phyloP scores from a whole-genome alignment of 495 filamentous ascomycete genomes.

The Hypoxylon lenormandii region DNA sequence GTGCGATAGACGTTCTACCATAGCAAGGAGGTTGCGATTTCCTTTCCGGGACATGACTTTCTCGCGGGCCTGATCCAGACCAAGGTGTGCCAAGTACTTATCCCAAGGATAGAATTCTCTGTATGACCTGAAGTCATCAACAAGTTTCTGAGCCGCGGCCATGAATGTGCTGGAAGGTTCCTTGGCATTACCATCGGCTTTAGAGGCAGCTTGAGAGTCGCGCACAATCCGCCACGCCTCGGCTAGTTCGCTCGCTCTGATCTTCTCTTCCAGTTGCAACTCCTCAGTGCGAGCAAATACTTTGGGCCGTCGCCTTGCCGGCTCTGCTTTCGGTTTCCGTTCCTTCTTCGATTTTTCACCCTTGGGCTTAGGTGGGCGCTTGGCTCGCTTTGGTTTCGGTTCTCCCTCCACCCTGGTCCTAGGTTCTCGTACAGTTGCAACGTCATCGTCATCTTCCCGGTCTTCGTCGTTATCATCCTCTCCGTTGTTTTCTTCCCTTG shows the following conservation, averaged over 20 bases:
- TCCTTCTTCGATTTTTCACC: slow-evolving; percentile 33
- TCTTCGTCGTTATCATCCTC: slow-evolving; percentile 50
- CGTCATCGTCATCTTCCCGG: slow-evolving; percentile 26
- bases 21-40: slow-evolving; percentile 73
- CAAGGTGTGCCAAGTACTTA: slow-evolving; percentile 75
- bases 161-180: slow-evolving; percentile 60
- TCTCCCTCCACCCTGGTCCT: neutral
- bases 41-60: slow-evolving; percentile 61
- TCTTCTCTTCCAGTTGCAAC: slow-evolving; percentile 45
- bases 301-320: slow-evolving; percentile 36
- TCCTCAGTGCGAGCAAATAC: slow-evolving; percentile 49
- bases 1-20: slow-evolving; percentile 73
- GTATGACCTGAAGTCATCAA: slow-evolving; percentile 82
- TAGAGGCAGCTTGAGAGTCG: slow-evolving; percentile 12
- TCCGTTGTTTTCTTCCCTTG: slow-evolving; percentile 55
- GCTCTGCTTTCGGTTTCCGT: slow-evolving; percentile 19
- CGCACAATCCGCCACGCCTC: slow-evolving; percentile 45
- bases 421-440: slow-evolving; percentile 6
- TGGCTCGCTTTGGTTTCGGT: slow-evolving; percentile 22
- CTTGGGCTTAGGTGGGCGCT: slow-evolving; percentile 33
- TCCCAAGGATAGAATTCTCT: slow-evolving; percentile 81
- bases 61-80: slow-evolving; percentile 68
- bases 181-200: slow-evolving; percentile 4
- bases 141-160: slow-evolving; percentile 75
- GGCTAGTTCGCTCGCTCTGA: slow-evolving; percentile 33